Base-by-base conservation (phyloP, 177 flowering plant genomes). In the Vitis hybrid region DNA sequence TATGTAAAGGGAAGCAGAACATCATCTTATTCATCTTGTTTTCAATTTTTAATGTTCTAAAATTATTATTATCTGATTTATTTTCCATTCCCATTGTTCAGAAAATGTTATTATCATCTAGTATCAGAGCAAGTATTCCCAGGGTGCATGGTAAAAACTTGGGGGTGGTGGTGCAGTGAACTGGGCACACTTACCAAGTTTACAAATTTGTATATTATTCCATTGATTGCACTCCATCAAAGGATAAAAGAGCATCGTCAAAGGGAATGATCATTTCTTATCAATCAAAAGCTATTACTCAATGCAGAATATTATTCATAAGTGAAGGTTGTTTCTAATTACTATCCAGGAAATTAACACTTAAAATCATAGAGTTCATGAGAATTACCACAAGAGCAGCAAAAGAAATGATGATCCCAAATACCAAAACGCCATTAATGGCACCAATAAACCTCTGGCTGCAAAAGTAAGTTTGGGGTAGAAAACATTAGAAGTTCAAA, bases 401-500 rank as follows among this genome's bases (percentile, higher is more conserved):
- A 71, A 94, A 94, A 38, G 97, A 91, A 64, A 62, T 64, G 57
- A 91, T 62, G 72, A 94, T 89, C 51, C 94, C 89, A 54, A 82
- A 14, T 54, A 94, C 89, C 59, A 94, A 83, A 82, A 76, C 76
- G 73, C 98, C 97, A 77, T 91, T 94, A n/a, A 87, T 78, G 3
- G 97, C 95, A 71, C 97, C 98, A 71, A 91, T 87, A 61, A 91
- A 69, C 63, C 94, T 86, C 82, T 92, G 97, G 84, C 98, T 92
- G 65, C 86, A 87, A 20, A 79, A 56, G 54, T 14, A 62, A 58
- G 64, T 52, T 52, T 38, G 61, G 38, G 56, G 56, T 75, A 53
- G 77, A 28, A 38, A 38, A 38, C 47, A 20, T 54, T 59, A 22
- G 38, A 59, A 14, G 58, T 8, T 24, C 55, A 51, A 33, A 54